Percentiles rank a stretch among this genome's conserved stretches.
Evolutionary conservation across 2,329 filamentous ascomycete species (phyloP).

Genomic region (Colletotrichum eleusines): DNA sequence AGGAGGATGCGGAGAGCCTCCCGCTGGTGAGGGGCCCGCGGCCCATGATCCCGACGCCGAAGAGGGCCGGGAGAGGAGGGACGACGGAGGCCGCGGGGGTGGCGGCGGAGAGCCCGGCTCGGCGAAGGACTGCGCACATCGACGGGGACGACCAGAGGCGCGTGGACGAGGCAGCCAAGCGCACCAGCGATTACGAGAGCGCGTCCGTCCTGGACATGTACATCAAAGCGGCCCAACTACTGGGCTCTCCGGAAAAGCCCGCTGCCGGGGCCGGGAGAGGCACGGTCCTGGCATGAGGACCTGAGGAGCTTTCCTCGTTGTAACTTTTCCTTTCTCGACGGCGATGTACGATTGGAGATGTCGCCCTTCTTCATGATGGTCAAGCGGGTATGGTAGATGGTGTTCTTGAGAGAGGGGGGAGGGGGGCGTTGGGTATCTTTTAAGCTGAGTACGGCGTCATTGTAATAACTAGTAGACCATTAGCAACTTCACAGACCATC

Average conservation of each 20-base stretch:
- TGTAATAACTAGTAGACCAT: slow-evolving; percentile 20
- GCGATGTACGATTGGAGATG: background rate
- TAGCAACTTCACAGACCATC: slow-evolving; percentile 14
- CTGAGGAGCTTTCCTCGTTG: slow-evolving; percentile 43
- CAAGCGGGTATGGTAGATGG: slow-evolving; percentile 11
- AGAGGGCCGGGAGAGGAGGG: slow-evolving; percentile 29
- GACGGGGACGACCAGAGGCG: background rate
- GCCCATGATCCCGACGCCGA: slow-evolving; percentile 16
- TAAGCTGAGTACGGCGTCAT: slow-evolving; percentile 19
- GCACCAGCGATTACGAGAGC: slow-evolving; percentile 47
- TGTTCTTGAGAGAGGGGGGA: too few relatives aligned
- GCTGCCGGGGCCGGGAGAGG: background rate
- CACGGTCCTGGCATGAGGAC: slow-evolving; percentile 46
- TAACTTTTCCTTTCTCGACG: slow-evolving; percentile 29
- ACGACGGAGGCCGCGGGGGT: background rate
- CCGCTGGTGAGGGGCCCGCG: slow-evolving; percentile 20
- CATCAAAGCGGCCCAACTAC: slow-evolving; percentile 60
- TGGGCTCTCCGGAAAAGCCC: slow-evolving; percentile 55
- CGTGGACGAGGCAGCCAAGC: background rate
- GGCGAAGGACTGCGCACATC: background rate
- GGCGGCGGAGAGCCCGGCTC: slow-evolving; percentile 11
- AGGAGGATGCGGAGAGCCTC: slow-evolving; percentile 10
- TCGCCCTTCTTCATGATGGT: background rate
- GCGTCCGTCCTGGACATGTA: slow-evolving; percentile 58
- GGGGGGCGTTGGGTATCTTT: background rate